Evolutionary conservation across 148 eudicot species (phyloP).

Genomic region (Persicaria tinctoria): DNA sequence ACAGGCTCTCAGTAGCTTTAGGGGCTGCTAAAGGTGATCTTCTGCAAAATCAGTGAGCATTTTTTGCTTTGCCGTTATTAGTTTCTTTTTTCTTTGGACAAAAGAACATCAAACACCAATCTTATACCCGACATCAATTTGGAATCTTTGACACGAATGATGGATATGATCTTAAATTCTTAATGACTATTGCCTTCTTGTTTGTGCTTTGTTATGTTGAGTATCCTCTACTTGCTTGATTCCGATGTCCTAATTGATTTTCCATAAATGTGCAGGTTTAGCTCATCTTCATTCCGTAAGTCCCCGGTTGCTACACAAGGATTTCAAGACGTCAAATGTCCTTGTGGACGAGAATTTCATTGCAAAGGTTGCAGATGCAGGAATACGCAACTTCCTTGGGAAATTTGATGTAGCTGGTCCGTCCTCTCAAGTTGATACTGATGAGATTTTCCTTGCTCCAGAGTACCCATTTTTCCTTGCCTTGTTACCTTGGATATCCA

Average conservation of each 20-base stretch:
- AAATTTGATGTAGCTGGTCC: conserved; percentile 68
- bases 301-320: conserved; percentile 92
- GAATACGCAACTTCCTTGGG: conserved; percentile 81
- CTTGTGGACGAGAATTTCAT: conserved; percentile 96
- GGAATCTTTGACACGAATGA: background rate
- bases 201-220: background rate
- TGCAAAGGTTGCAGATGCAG: conserved; percentile 97
- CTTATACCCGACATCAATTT: background rate
- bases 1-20: conserved; percentile 85
- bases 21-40: conserved; percentile 99
- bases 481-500: background rate
- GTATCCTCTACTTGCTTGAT: background rate
- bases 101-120: background rate
- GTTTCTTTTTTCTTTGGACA: conserved; percentile 41
- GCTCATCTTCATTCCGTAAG: conserved; percentile 90
- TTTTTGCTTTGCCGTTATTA: conserved; percentile 79
- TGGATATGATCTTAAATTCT: too few relatives aligned
- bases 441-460: conserved; percentile 84
- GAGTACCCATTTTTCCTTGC: conserved; percentile 39
- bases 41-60: conserved; percentile 98
- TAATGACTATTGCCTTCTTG: too few relatives aligned
- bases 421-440: conserved; percentile 62
- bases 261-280: conserved; percentile 48
- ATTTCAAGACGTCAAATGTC: conserved; percentile 93
- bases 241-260: background rate